phyloP scores from a whole-genome alignment of 352 stramenopile genomes.

The Pythium dissotocum region DNA sequence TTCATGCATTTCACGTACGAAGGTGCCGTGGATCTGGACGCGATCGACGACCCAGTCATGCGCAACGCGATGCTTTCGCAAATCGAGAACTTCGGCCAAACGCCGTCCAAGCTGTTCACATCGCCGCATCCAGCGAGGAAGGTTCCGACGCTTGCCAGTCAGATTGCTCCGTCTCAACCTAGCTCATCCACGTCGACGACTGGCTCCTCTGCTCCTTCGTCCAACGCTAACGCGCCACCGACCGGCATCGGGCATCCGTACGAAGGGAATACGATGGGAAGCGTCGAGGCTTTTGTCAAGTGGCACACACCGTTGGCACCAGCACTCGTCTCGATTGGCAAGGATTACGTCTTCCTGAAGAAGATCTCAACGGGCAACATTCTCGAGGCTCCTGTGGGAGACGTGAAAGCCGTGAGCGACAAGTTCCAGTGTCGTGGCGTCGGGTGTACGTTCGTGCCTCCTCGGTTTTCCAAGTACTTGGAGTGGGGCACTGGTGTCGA shows the following conservation, averaged over 20 bases:
- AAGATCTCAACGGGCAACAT: constrained; percentile 44
- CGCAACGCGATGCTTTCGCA: constrained; percentile 90
- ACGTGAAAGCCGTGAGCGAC: constrained; percentile 59
- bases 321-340: constrained; percentile 68
- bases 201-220: neutral
- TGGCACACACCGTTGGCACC: constrained; percentile 74
- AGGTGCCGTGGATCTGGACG: constrained; percentile 77
- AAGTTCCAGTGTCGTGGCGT: constrained; percentile 57
- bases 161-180: neutral
- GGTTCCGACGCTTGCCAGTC: constrained; percentile 36
- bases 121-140: constrained; percentile 65
- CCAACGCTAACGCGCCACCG: neutral
- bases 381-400: constrained; percentile 45
- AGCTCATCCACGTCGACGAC: neutral
- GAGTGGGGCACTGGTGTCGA: constrained; percentile 52
- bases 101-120: constrained; percentile 74
- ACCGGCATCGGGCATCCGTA: constrained; percentile 40
- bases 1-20: constrained; percentile 89
- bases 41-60: constrained; percentile 88
- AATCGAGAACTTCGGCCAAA: constrained; percentile 92
- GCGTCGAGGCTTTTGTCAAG: constrained; percentile 72
- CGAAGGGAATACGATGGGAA: constrained; percentile 57
- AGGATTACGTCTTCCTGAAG: constrained; percentile 77
- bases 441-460: constrained; percentile 59
- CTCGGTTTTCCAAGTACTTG: constrained; percentile 73